Percentiles rank a stretch among this genome's conserved stretches.
phyloP scores from a whole-genome alignment of 768 basidiomycete species.

The Mrakia gelida region DNA sequence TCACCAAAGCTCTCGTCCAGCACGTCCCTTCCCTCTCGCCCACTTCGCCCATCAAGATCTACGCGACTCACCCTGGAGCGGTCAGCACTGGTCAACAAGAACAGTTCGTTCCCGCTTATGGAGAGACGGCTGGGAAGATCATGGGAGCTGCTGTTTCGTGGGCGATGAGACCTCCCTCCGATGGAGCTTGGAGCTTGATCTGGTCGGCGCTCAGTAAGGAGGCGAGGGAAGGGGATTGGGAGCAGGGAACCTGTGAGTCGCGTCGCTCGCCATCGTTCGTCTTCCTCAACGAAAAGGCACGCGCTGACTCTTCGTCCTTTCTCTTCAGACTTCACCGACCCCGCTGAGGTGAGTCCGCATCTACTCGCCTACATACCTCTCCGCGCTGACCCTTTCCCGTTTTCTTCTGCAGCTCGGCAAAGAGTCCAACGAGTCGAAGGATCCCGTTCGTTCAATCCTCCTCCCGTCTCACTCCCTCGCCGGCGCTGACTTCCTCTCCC shows the following conservation, averaged over 20 bases:
- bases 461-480: too few species aligned
- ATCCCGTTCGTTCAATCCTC: neutral
- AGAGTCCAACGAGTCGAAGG: constrained; percentile 1
- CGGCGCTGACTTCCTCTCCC: too few species aligned
- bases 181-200: constrained; percentile 11
- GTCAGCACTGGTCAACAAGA: constrained; percentile 15
- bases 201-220: constrained; percentile 14
- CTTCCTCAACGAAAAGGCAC: neutral
- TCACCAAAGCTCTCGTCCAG: constrained; percentile 43
- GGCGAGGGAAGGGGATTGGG: neutral
- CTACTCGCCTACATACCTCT: neutral
- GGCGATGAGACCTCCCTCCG: constrained; percentile 1
- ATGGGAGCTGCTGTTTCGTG: neutral
- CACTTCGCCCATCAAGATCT: neutral
- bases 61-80: constrained; percentile 9
- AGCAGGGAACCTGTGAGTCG: constrained; percentile 17
- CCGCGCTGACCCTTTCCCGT: neutral
- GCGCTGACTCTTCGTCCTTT: neutral
- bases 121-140: neutral
- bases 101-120: constrained; percentile 6
- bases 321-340: constrained; percentile 18
- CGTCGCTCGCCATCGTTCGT: too few species aligned
- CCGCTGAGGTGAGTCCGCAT: neutral
- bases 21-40: neutral
- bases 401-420: neutral